A percentile compares a stretch with the other conserved stretches of the same genome.
phyloP scores from a whole-genome alignment of 179 eudicot species.

The Camellia oleifera region DNA sequence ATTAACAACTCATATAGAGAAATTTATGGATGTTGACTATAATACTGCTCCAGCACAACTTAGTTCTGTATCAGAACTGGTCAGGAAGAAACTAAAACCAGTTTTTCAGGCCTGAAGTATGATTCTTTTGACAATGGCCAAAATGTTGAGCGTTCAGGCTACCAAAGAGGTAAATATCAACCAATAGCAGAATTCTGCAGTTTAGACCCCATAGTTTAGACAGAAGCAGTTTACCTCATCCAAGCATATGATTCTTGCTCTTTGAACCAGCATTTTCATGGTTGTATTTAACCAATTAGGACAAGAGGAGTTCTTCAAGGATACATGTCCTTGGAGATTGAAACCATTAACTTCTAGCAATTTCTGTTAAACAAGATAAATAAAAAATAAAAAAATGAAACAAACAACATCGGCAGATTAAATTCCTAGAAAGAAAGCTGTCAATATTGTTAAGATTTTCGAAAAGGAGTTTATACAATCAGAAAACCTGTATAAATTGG shows the following conservation, averaged over 20 bases:
- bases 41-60: not conserved
- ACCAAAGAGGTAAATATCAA: not conserved
- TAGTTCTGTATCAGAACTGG: not conserved
- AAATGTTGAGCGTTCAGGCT: not conserved
- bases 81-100: not conserved
- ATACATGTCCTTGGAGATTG: constrained; percentile 31
- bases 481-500: not conserved
- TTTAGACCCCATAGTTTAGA: not conserved
- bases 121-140: not conserved
- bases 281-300: constrained; percentile 31
- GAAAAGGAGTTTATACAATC: not conserved
- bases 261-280: constrained; percentile 52
- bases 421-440: not conserved
- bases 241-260: constrained; percentile 60
- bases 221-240: constrained; percentile 57
- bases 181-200: not conserved
- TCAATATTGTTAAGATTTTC: not conserved
- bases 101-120: not conserved
- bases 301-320: constrained; percentile 28
- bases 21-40: not conserved
- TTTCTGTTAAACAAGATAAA: constrained; percentile 34
- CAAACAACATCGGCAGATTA: not conserved
- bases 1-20: not conserved
- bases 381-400: not conserved
- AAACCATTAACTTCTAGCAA: constrained; percentile 51